Evolutionary conservation across 2,329 filamentous ascomycete species (phyloP), one percentile per base, ranked within the genome.

Genomic region (Blumeriella jaapii): DNA sequence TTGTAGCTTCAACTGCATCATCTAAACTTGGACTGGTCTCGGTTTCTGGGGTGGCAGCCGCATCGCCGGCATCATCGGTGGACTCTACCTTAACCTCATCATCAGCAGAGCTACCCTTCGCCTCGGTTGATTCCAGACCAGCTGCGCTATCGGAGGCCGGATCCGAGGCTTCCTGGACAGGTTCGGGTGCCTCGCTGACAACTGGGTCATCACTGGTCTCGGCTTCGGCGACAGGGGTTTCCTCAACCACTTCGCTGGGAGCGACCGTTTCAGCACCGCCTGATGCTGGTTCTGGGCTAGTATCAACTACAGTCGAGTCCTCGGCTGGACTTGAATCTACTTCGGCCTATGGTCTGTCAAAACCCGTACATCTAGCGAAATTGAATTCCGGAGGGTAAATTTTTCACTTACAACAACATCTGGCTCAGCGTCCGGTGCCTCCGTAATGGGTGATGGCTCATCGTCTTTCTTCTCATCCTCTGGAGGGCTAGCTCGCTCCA

Each of bases 1-100:
- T 37, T n/a, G 31, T 23, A 11, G 13, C 38, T 29, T 38, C 29
- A 24, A 39, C 38, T 26, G 41, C 40, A 15, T 47, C 31, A 27
- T 27, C 13, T 12, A 8, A 7, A 27, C 25, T 9, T 10, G 36
- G 13, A 20, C 34, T 31, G 16, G 34, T n/a, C 33, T 35, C 26
- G 16, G 9, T 13, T 15, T 25, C n/a, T 9, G n/a, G 8, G 8
- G 20, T 14, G 6, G 22, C 23, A 12, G n/a, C 3, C 12, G 20
- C 12, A 7, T 31, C 28, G 16, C 20, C 26, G 15, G 20, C 6
- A 17, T 31, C 10, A 10, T 11, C 12, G 8, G 16, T 15, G 15
- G 24, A 7, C 17, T 22, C 31, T 5, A n/a, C n/a, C n/a, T n/a
- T n/a, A n/a, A n/a, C n/a, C n/a, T n/a, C n/a, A n/a, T 22, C 31